Base-by-base conservation (phyloP, 116 monocot genomes). In the Trichopus zeylanicus region DNA sequence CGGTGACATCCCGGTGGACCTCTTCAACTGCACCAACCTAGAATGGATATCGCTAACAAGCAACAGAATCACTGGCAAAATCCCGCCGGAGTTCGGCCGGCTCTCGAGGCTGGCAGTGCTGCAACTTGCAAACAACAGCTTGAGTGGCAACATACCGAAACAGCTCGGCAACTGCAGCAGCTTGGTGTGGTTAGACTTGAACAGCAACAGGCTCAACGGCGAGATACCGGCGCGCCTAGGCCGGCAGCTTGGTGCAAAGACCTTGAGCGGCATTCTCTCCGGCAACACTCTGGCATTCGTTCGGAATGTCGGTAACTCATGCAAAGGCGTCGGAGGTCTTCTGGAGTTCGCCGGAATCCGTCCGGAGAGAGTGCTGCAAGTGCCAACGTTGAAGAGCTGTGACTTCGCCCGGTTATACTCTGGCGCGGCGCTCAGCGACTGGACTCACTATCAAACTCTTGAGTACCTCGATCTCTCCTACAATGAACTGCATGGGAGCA, bases 381-480 rank as follows among this genome's bases (percentile, higher is more conserved):
- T 89, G 42, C 84, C 89, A 0, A 84, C 74, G n/a, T 61, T 89
- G 60, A 81, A 84, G 67, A 78, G 70, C 21, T 87, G 84, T 60
- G 81, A 81, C 60, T 78, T 81, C 65, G 78, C 92, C 10, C 51
- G 84, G 62, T 73, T 92, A 3, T 92, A 87, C 57, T 78, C 84
- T 15, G 92, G 92, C 29, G 71, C 89, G 2, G 75, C 73, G 3
- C 59, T 89, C 12, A 84, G 78, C 39, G 76, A 57, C 67, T 77
- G 78, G 81, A 78, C 84, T 1, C 81, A 75, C 56, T 73, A 81
- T 56, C 83, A 78, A 60, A 84, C 84, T 6, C 52, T 87, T 8
- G 92, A 83, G 61, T 92, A 84, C 47, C 84, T 92, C 15, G 92
- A 92, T 61, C 81, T 92, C 12, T 92, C 92, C n/a, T 87, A 87